phyloP scores from a whole-genome alignment of 129 eudicot species.

The Chrysanthemum seticuspe region DNA sequence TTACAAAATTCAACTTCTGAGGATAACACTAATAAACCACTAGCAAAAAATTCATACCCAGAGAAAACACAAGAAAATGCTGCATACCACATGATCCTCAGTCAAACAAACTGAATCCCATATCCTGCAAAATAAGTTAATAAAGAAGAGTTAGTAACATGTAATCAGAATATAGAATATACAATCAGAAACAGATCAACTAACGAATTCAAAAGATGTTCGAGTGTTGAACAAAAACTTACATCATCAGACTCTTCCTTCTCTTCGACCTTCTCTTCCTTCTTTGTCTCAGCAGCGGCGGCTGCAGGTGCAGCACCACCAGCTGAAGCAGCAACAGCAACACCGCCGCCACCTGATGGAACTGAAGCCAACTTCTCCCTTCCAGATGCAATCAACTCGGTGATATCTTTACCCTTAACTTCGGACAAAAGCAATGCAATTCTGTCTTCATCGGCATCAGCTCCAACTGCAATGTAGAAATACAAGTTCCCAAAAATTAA shows the following conservation, averaged over 20 bases:
- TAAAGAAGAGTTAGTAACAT: background rate
- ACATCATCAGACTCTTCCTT: constrained; percentile 47
- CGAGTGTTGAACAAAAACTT: background rate
- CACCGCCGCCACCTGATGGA: constrained; percentile 44
- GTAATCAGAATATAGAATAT: background rate
- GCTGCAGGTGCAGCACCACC: constrained; percentile 38
- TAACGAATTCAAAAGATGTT: background rate
- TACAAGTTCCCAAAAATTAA: constrained; percentile 18
- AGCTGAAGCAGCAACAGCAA: constrained; percentile 32
- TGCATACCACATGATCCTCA: constrained; percentile 23
- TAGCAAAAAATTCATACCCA: constrained; percentile 15
- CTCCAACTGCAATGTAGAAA: constrained; percentile 54
- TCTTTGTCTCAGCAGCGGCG: constrained; percentile 38
- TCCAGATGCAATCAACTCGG: constrained; percentile 48
- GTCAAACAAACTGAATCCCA: constrained; percentile 39
- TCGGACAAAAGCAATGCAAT: constrained; percentile 55
- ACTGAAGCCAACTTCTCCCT: constrained; percentile 50
- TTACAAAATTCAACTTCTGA: constrained; percentile 23
- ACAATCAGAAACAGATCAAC: no score
- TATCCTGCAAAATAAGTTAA: constrained; percentile 28
- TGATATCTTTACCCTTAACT: constrained; percentile 58
- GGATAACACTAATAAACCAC: constrained; percentile 13
- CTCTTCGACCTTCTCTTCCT: constrained; percentile 45
- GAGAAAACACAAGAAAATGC: constrained; percentile 1
- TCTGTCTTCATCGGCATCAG: constrained; percentile 63